Evolutionary conservation across 805 yeast species (phyloP).

Genomic region (Candida namnaoensis): DNA sequence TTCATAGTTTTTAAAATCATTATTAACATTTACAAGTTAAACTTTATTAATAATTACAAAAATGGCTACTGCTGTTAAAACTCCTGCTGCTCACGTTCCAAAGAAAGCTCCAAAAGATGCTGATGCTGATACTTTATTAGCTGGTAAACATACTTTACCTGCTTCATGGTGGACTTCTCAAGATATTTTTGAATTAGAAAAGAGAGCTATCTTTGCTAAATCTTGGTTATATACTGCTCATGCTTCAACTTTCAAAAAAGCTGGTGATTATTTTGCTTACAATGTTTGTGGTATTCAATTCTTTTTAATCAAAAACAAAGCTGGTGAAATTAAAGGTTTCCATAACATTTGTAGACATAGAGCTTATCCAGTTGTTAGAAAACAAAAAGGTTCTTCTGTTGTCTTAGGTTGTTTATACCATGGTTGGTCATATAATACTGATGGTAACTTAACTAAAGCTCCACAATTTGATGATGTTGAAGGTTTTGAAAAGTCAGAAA

Average conservation of each 20-base stretch:
- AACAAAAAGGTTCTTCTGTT: conserved; percentile 49
- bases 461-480: conserved; percentile 54
- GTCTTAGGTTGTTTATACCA: conserved; percentile 55
- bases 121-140: conserved; percentile 13
- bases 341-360: conserved; percentile 61
- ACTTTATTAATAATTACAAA: neutral
- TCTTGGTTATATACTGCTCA: conserved; percentile 51
- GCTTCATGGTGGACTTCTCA: conserved; percentile 62
- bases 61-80: conserved; percentile 17
- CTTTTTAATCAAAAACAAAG: conserved; percentile 44
- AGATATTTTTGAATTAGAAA: conserved; percentile 48
- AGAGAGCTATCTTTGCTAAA: conserved; percentile 46
- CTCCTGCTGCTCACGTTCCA: conserved; percentile 8
- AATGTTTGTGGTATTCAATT: conserved; percentile 44
- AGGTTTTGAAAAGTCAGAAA: conserved; percentile 47
- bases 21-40: neutral
- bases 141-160: conserved; percentile 47
- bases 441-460: conserved; percentile 49
- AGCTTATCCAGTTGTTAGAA: conserved; percentile 53
- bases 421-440: conserved; percentile 60
- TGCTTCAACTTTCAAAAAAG: conserved; percentile 40
- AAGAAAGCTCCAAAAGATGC: conserved; percentile 19
- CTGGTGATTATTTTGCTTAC: conserved; percentile 49
- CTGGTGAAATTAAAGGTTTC: conserved; percentile 48
- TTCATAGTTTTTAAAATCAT: too few species aligned